Evolutionary conservation across 495 filamentous ascomycete genomes (phyloP).

Genomic region (Hypoxylon cercidicola): DNA sequence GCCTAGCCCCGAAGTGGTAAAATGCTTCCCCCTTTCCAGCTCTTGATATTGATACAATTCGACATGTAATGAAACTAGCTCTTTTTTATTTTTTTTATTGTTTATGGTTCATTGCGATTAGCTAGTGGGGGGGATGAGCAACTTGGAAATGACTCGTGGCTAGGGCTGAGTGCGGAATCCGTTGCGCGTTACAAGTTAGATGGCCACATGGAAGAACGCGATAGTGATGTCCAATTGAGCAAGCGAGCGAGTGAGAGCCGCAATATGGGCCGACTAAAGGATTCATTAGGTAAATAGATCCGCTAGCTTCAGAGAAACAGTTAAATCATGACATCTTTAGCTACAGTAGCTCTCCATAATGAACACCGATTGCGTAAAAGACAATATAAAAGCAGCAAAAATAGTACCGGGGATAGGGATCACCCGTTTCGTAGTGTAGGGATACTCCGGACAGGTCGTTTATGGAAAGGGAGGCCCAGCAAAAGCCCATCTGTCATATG

Average conservation of each 20-base stretch:
- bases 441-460: constrained; percentile 10
- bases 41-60: not conserved
- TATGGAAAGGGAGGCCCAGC: not conserved
- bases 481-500: constrained; percentile 21
- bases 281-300: constrained; percentile 5
- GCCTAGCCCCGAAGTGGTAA: not conserved
- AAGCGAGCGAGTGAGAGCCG: not conserved
- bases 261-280: not conserved
- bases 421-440: constrained; percentile 4
- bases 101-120: not conserved
- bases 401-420: not conserved
- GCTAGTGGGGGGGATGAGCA: not conserved
- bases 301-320: not conserved
- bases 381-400: constrained; percentile 3
- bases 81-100: too few species aligned
- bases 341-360: constrained; percentile 3
- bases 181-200: not conserved
- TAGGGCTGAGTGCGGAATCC: not conserved
- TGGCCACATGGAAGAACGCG: not conserved
- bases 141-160: not conserved
- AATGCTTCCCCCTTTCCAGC: not conserved
- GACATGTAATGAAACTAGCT: not conserved
- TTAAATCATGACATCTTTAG: not conserved
- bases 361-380: not conserved
- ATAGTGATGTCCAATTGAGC: too few species aligned